Conservation (phyloP, 768 basidiomycete species). For the Serpula lacrymans region DNA sequence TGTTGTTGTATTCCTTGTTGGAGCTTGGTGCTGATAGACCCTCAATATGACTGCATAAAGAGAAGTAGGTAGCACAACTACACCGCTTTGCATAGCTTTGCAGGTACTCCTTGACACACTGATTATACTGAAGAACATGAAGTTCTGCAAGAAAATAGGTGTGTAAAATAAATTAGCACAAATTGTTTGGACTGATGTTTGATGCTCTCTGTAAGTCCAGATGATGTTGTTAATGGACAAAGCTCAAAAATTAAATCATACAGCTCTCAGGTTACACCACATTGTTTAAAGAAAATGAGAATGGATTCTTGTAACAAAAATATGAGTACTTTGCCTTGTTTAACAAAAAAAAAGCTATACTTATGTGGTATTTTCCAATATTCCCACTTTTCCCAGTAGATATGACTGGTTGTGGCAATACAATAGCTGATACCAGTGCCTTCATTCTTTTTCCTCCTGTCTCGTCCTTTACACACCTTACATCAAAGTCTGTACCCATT, state of each 20-base stretch:
- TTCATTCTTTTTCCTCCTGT: no score
- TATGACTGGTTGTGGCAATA: conserved; percentile 11
- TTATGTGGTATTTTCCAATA: conserved; percentile 18
- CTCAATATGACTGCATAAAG: no score
- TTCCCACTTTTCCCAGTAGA: conserved; percentile 17
- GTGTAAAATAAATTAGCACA: no score
- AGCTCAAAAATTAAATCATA: conserved; percentile 24
- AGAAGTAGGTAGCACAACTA: no score
- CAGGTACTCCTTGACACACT: conserved; percentile 14
- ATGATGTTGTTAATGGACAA: conserved; percentile 13
- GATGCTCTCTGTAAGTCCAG: conserved; percentile 17
- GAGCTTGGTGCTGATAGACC: conserved; percentile 2
- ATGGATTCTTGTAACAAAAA: conserved; percentile 10
- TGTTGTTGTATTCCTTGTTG: conserved; percentile 2
- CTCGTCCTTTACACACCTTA: conserved; percentile 6
- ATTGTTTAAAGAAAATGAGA: conserved; percentile 17
- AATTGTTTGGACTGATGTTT: conserved; percentile 13
- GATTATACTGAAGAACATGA: conserved; percentile 18
- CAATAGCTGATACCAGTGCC: conserved; percentile 5
- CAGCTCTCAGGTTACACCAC: conserved; percentile 18
- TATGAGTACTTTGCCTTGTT: neutral
- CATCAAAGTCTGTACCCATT: conserved; percentile 14
- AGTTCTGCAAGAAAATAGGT: conserved; percentile 13
- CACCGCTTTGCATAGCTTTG: no score
- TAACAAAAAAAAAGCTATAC: no score